Evolutionary conservation across 441 rosid species (phyloP).

Genomic region (Populus hybrid): DNA sequence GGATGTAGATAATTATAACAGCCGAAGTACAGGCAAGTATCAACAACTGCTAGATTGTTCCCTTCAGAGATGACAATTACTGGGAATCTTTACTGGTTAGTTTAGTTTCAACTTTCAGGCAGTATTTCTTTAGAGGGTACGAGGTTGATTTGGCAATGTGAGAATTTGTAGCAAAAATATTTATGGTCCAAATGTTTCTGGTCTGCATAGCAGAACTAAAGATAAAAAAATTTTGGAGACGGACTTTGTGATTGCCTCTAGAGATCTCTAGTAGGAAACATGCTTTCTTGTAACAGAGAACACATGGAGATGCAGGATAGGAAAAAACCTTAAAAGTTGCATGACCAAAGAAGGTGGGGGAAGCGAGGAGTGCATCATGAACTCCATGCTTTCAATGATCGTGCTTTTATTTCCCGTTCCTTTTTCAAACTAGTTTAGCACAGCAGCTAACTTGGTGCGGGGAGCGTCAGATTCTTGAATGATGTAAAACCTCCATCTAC

Average conservation of each 20-base stretch:
- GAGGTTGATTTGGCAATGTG: too few species aligned
- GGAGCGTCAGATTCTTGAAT: constrained; percentile 49
- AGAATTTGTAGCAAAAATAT: background rate
- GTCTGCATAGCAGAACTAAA: background rate
- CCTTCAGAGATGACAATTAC: too few species aligned
- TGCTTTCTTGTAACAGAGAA: background rate
- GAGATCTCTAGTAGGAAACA: background rate
- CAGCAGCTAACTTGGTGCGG: constrained; percentile 44
- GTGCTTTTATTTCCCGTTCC: background rate
- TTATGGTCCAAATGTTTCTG: background rate
- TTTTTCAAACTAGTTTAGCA: background rate
- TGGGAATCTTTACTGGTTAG: too few species aligned
- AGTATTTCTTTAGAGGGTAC: too few species aligned
- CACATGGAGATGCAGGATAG: background rate
- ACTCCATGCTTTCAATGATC: background rate
- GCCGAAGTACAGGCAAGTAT: too few species aligned
- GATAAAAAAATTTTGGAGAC: background rate
- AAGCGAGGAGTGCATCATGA: too few species aligned
- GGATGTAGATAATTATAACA: background rate
- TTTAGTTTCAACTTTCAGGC: too few species aligned
- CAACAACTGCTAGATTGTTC: too few species aligned
- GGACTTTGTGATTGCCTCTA: background rate
- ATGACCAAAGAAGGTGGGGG: background rate
- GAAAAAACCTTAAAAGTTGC: background rate
- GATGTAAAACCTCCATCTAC: constrained; percentile 88